Conservation (phyloP, 345 rosid species). For the Arabis hirsuta region DNA sequence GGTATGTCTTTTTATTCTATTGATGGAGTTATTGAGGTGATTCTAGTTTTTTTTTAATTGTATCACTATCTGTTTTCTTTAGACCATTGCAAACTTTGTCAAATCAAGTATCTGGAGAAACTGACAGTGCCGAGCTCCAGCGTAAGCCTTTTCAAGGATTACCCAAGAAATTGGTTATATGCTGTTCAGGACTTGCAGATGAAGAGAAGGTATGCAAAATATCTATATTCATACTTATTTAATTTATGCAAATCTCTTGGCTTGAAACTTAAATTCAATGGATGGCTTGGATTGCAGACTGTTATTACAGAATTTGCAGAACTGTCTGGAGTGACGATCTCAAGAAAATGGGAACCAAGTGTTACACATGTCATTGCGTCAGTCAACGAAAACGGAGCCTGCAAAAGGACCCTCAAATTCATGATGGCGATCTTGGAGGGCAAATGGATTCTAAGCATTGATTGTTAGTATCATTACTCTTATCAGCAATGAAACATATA, state of each 20-base stretch:
- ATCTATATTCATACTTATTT: not conserved
- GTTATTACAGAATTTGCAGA: constrained; percentile 61
- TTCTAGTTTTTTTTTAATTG: not conserved
- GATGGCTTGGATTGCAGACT: constrained; percentile 58
- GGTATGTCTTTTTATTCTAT: constrained; percentile 43
- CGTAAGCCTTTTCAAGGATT: constrained; percentile 44
- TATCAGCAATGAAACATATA: not conserved
- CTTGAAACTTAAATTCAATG: not conserved
- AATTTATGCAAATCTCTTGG: not conserved
- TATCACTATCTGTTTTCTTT: constrained; percentile 29
- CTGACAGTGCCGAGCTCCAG: constrained; percentile 31
- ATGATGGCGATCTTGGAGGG: constrained; percentile 91
- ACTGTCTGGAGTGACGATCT: constrained; percentile 56
- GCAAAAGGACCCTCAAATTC: constrained; percentile 83
- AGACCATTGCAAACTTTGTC: constrained; percentile 45
- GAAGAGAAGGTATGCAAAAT: constrained; percentile 61
- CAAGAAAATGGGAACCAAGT: constrained; percentile 65
- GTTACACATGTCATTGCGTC: constrained; percentile 91
- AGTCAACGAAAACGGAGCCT: constrained; percentile 74
- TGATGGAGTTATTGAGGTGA: not conserved
- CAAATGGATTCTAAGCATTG: constrained; percentile 79
- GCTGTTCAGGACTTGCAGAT: constrained; percentile 79
- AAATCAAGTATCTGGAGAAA: constrained; percentile 44
- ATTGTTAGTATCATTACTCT: constrained; percentile 58
- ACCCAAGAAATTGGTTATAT: constrained; percentile 59